Percentiles rank a stretch among this genome's conserved stretches.
phyloP scores from a whole-genome alignment of 257 asterid species.

The Buddleja alternifolia region DNA sequence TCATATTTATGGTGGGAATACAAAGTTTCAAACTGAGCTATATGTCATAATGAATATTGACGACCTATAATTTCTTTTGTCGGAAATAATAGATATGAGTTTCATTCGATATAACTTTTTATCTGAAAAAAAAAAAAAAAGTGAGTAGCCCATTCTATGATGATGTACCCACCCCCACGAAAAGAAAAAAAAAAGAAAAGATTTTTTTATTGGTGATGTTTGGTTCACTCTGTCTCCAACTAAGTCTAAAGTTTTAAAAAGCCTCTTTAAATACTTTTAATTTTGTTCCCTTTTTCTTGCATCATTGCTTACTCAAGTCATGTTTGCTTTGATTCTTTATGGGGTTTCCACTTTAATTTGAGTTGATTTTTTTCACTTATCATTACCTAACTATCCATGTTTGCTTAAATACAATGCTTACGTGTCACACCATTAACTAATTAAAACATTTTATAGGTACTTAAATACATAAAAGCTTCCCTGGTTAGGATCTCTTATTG shows the following conservation, averaged over 20 bases:
- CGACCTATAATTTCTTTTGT: too few relatives aligned
- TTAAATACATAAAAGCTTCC: not conserved
- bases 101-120: too few relatives aligned
- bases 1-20: too few relatives aligned
- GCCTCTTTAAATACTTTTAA: slow-evolving; percentile 33
- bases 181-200: not conserved
- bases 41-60: too few relatives aligned
- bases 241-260: slow-evolving; percentile 38
- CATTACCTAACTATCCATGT: slow-evolving; percentile 29
- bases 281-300: slow-evolving; percentile 16
- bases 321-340: slow-evolving; percentile 31
- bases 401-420: slow-evolving; percentile 15
- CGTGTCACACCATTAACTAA: slow-evolving; percentile 11
- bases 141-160: not conserved
- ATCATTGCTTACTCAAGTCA: slow-evolving; percentile 40
- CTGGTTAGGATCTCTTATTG: not conserved
- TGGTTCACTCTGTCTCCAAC: slow-evolving; percentile 25
- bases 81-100: too few relatives aligned
- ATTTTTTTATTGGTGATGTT: slow-evolving; percentile 18
- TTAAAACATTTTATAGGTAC: not conserved
- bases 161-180: not conserved
- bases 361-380: not conserved
- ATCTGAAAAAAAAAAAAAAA: too few relatives aligned
- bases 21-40: too few relatives aligned
- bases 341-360: slow-evolving; percentile 29